A percentile compares a stretch with the other conserved stretches of the same genome.
These are phyloP conservation scores for Gomphus bonarii DNA, from an alignment of 1,284 basidiomycete genomes.

Conservation along the genomic window DNA sequence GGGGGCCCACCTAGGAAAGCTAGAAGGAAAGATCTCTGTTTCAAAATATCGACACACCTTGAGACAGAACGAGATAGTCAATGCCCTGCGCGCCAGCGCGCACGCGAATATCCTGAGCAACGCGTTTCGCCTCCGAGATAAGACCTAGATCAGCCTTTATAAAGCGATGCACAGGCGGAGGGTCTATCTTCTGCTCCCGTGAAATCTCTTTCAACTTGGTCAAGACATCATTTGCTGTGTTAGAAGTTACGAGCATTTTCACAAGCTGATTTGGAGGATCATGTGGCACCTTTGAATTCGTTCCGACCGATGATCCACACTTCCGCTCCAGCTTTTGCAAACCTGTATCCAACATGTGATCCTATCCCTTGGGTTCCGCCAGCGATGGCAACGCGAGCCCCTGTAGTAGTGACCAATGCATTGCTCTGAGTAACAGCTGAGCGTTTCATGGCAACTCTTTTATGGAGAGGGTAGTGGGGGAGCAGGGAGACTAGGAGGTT, in stretches of 20 bases:
- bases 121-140: background rate
- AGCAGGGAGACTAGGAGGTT: too few relatives aligned
- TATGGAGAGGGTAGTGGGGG: too few relatives aligned
- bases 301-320: slow-evolving; percentile 10
- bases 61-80: slow-evolving; percentile 8
- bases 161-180: background rate
- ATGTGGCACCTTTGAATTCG: background rate
- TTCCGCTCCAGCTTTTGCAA: slow-evolving; percentile 4
- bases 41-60: background rate
- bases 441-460: background rate
- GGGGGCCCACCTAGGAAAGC: slow-evolving; percentile 7
- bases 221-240: slow-evolving; percentile 1
- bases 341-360: background rate
- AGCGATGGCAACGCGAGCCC: background rate
- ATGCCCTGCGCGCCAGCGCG: slow-evolving; percentile 1
- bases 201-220: background rate
- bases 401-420: background rate
- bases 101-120: slow-evolving; percentile 4
- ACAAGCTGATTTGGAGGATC: background rate
- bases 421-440: background rate
- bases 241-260: background rate
- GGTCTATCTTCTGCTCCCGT: background rate
- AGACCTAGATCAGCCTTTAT: slow-evolving; percentile 8
- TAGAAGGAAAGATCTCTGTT: background rate
- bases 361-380: slow-evolving; percentile 7